Evolutionary conservation across 2,329 filamentous ascomycete species (phyloP).

Genomic region (Thielaviopsis musarum): DNA sequence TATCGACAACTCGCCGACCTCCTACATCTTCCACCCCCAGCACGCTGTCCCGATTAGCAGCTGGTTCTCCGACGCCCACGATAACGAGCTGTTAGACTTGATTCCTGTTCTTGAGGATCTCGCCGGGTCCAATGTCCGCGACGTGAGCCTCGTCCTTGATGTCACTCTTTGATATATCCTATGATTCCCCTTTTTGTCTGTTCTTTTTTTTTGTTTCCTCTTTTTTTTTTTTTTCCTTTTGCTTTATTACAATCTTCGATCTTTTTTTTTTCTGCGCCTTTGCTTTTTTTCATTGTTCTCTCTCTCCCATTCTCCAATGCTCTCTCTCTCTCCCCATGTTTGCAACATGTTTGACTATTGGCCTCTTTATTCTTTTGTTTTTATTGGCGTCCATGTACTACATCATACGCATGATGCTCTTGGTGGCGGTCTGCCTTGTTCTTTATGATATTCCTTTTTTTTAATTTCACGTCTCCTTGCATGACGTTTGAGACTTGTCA

Average conservation of each 20-base stretch:
- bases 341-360: slow-evolving; percentile 10
- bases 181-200: slow-evolving; percentile 17
- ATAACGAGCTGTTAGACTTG: slow-evolving; percentile 93
- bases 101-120: slow-evolving; percentile 97
- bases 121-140: slow-evolving; percentile 71
- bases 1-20: slow-evolving; percentile 97
- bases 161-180: slow-evolving; percentile 47
- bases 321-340: slow-evolving; percentile 6
- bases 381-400: neutral
- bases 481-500: too few relatives aligned
- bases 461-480: too few relatives aligned
- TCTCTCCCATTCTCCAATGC: slow-evolving; percentile 12
- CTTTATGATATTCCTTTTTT: too few relatives aligned
- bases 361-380: neutral
- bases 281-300: slow-evolving; percentile 15
- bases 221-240: slow-evolving; percentile 12
- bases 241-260: slow-evolving; percentile 14
- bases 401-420: too few relatives aligned
- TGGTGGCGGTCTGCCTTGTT: too few relatives aligned
- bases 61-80: slow-evolving; percentile 98
- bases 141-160: slow-evolving; percentile 95
- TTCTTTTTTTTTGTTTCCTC: slow-evolving; percentile 13
- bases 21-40: slow-evolving; percentile 98
- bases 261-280: slow-evolving; percentile 10
- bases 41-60: slow-evolving; percentile 98